These are phyloP conservation scores for Chaetomiaceae sp. DNA, from an alignment of 2,329 filamentous ascomycete species.

Conservation along the genomic window DNA sequence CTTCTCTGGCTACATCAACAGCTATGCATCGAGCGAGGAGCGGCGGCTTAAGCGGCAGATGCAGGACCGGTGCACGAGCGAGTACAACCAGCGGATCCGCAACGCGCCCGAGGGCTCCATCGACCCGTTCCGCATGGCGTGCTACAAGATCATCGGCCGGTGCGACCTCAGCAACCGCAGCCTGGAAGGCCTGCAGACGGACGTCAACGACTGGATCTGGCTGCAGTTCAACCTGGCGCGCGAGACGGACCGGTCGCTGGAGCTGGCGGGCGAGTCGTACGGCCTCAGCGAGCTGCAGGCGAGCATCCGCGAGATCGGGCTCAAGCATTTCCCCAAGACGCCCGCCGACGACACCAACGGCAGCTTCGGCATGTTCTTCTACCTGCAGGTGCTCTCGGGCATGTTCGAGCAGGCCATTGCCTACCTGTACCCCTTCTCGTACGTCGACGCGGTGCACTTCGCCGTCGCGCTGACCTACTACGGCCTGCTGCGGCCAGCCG, in stretches of 20 bases:
- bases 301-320: conserved; percentile 81
- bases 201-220: conserved; percentile 67
- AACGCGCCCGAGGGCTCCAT: conserved; percentile 81
- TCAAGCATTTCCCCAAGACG: conserved; percentile 81
- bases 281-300: conserved; percentile 64
- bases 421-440: conserved; percentile 86
- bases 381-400: conserved; percentile 81
- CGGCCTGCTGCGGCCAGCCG: conserved; percentile 78
- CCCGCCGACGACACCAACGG: conserved; percentile 66
- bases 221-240: conserved; percentile 64
- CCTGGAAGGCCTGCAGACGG: conserved; percentile 56
- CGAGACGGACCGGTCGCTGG: conserved; percentile 56
- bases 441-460: conserved; percentile 92
- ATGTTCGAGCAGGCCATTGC: conserved; percentile 92
- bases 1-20: conserved; percentile 80
- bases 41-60: conserved; percentile 70
- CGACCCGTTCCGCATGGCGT: conserved; percentile 93
- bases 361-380: conserved; percentile 85
- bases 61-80: conserved; percentile 80
- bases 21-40: conserved; percentile 71
- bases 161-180: conserved; percentile 61
- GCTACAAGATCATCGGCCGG: conserved; percentile 93
- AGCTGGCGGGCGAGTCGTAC: conserved; percentile 61
- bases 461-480: conserved; percentile 85
- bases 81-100: conserved; percentile 78